Evolutionary conservation across 2,329 filamentous ascomycete species (phyloP).

Genomic region (Ilyonectria destructans): DNA sequence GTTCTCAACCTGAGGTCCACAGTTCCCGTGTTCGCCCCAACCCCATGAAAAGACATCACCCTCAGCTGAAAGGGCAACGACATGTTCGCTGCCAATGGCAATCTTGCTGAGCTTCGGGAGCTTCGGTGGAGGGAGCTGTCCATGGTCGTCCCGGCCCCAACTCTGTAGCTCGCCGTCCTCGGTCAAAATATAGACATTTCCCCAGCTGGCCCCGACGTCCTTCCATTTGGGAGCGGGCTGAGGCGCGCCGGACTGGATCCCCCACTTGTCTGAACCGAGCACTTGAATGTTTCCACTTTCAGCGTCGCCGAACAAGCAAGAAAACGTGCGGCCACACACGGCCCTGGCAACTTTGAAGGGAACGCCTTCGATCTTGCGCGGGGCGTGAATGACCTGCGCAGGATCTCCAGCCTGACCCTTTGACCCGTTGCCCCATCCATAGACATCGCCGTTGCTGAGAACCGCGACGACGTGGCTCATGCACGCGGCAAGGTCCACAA

Average conservation of each 20-base stretch:
- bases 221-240: slow-evolving; percentile 71
- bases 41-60: slow-evolving; percentile 88
- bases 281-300: slow-evolving; percentile 74
- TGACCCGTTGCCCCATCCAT: slow-evolving; percentile 90
- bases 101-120: slow-evolving; percentile 75
- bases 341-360: slow-evolving; percentile 77
- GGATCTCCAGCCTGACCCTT: slow-evolving; percentile 86
- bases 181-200: slow-evolving; percentile 81
- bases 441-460: slow-evolving; percentile 82
- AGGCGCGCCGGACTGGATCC: slow-evolving; percentile 73
- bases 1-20: slow-evolving; percentile 77
- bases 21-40: slow-evolving; percentile 99
- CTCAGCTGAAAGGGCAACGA: slow-evolving; percentile 77
- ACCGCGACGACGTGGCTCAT: slow-evolving; percentile 86
- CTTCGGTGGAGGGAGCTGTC: slow-evolving; percentile 79
- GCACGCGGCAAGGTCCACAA: slow-evolving; percentile 79
- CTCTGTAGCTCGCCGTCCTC: slow-evolving; percentile 73
- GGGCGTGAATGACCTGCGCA: slow-evolving; percentile 68
- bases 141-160: slow-evolving; percentile 91
- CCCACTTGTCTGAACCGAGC: slow-evolving; percentile 84
- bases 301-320: slow-evolving; percentile 76
- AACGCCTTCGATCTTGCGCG: slow-evolving; percentile 72
- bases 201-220: slow-evolving; percentile 85
- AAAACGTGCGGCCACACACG: slow-evolving; percentile 90
- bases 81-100: slow-evolving; percentile 93